These are phyloP conservation scores for Aegilops umbellulata DNA, from an alignment of 176 grass and related monocot species.

Conservation along the genomic window DNA sequence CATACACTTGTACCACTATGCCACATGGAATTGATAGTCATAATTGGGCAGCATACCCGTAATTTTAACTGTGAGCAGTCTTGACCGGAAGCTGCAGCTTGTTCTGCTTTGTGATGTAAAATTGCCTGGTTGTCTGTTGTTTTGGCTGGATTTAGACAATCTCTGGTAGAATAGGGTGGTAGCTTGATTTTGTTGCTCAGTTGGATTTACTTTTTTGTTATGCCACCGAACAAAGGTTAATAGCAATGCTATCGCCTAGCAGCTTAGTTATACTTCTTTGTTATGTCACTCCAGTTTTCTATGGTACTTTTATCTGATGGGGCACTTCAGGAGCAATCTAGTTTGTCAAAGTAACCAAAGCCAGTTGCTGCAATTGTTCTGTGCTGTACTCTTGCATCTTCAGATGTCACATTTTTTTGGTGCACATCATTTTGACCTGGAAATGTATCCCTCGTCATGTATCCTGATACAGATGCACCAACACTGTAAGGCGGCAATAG, in stretches of 20 bases:
- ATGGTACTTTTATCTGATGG: neutral
- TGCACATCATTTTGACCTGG: neutral
- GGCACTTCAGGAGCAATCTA: neutral
- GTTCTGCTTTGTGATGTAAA: neutral
- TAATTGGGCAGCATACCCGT: neutral
- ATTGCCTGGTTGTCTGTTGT: neutral
- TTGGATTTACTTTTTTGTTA: neutral
- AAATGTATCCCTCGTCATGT: constrained; percentile 6
- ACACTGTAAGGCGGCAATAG: neutral
- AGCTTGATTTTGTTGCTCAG: neutral
- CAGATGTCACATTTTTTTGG: neutral
- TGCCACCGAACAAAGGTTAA: neutral
- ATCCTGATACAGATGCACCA: neutral
- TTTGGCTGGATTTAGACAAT: neutral
- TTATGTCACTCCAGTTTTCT: neutral
- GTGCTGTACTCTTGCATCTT: neutral
- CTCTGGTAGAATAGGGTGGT: neutral
- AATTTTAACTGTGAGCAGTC: neutral
- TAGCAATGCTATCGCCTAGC: neutral
- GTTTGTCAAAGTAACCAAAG: neutral
- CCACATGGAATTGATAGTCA: neutral
- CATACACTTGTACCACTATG: neutral
- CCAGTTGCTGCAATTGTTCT: neutral
- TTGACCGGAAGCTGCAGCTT: neutral
- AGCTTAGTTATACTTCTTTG: neutral